Percentiles rank a stretch among this genome's conserved stretches.
Conservation (phyloP, 441 rosid species). For the Erodium trifolium region DNA sequence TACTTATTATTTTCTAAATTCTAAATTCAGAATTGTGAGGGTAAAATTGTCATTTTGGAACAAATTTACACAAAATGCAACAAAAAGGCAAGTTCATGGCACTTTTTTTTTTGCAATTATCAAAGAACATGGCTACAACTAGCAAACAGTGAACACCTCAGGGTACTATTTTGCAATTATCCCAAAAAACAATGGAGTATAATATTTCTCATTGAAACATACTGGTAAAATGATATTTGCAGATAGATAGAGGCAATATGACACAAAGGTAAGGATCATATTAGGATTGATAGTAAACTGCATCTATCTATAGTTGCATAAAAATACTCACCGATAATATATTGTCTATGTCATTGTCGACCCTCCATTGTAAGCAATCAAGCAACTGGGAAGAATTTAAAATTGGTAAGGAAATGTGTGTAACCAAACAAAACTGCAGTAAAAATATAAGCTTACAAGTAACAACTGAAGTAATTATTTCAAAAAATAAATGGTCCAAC, state of each 20-base stretch:
- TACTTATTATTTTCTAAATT: too few relatives aligned
- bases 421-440: constrained; percentile 4
- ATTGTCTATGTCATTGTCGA: constrained; percentile 46
- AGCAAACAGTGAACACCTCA: too few relatives aligned
- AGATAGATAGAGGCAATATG: not conserved
- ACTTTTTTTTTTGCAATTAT: too few relatives aligned
- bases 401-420: constrained; percentile 17
- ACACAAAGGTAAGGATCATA: not conserved
- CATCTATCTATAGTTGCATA: not conserved
- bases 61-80: too few relatives aligned
- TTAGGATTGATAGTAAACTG: not conserved
- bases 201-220: too few relatives aligned
- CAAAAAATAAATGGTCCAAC: constrained; percentile 23
- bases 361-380: constrained; percentile 54
- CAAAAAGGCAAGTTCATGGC: too few relatives aligned
- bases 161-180: too few relatives aligned
- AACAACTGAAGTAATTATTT: not conserved
- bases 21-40: too few relatives aligned
- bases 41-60: too few relatives aligned
- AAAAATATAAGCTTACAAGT: not conserved
- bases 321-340: constrained; percentile 41
- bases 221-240: too few relatives aligned
- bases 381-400: constrained; percentile 40
- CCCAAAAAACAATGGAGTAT: too few relatives aligned
- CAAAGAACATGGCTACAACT: too few relatives aligned